Conservation (phyloP, 2,329 filamentous ascomycete species). For the Hymenoscyphus occultus region DNA sequence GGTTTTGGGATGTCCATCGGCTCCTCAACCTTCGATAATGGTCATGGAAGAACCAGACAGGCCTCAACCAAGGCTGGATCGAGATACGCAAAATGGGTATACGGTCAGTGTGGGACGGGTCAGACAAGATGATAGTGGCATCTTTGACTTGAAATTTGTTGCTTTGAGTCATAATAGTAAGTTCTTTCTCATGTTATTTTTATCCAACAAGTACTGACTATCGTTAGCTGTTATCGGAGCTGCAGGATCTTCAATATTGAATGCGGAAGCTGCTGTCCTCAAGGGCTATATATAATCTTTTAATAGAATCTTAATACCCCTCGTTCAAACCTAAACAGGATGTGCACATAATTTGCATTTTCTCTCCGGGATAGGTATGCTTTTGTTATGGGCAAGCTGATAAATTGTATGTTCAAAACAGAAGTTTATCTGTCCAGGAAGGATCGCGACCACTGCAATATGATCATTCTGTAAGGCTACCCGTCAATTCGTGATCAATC, state of each 20-base stretch:
- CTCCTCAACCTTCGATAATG: slow-evolving; percentile 75
- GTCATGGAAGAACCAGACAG: slow-evolving; percentile 89
- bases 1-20: slow-evolving; percentile 80
- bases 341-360: not conserved
- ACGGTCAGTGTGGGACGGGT: slow-evolving; percentile 83
- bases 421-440: no score
- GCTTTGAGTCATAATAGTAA: slow-evolving; percentile 78
- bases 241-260: slow-evolving; percentile 92
- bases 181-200: slow-evolving; percentile 6
- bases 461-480: no score
- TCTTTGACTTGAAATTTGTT: slow-evolving; percentile 95
- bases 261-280: slow-evolving; percentile 86
- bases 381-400: no score
- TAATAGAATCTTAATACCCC: not conserved
- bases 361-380: no score
- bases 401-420: no score
- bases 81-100: slow-evolving; percentile 81
- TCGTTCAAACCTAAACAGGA: not conserved
- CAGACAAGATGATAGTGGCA: slow-evolving; percentile 78
- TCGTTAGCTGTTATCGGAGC: slow-evolving; percentile 79
- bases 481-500: no score
- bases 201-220: slow-evolving; percentile 10
- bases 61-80: slow-evolving; percentile 86
- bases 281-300: slow-evolving; percentile 70
- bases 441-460: no score